Conservation (phyloP, 192 early-diverging fungal species). For the Hyaloraphidium curvatum region DNA sequence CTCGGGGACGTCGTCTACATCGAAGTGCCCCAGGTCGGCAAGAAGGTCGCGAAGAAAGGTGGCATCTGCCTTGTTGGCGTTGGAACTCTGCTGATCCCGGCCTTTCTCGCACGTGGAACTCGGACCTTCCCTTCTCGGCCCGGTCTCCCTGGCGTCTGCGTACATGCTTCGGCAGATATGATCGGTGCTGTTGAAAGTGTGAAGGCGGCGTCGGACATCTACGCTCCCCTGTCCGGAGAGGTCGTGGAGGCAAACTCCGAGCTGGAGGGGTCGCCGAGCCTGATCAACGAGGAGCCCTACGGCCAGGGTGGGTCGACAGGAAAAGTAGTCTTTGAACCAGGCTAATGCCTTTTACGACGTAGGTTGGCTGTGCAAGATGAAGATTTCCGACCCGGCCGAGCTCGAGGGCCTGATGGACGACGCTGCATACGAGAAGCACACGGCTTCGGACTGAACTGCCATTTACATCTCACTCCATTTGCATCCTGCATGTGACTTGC, state of each 20-base stretch:
- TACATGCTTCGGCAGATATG: conserved; percentile 27
- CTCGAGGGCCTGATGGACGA: conserved; percentile 52
- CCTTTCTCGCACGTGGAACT: no score
- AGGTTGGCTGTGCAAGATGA: conserved; percentile 90
- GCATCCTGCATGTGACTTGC: no score
- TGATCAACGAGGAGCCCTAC: conserved; percentile 63
- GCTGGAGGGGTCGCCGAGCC: conserved; percentile 42
- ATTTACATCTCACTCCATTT: no score
- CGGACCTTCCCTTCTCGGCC: no score
- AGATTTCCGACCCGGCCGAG: conserved; percentile 45
- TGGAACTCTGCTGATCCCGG: no score
- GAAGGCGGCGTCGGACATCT: conserved; percentile 86
- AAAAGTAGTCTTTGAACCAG: background rate
- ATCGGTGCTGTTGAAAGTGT: conserved; percentile 84
- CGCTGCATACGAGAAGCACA: conserved; percentile 44
- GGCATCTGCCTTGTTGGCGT: conserved; percentile 4
- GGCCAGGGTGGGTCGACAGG: conserved; percentile 31
- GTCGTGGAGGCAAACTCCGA: conserved; percentile 55
- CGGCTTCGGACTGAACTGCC: no score
- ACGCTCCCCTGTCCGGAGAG: conserved; percentile 64
- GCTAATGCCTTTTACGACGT: no score
- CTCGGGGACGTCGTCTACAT: conserved; percentile 92
- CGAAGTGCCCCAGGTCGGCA: conserved; percentile 58
- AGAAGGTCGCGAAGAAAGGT: conserved; percentile 39
- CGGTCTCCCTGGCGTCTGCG: no score